These are phyloP conservation scores for Cytospora mali DNA, from an alignment of 2,329 filamentous ascomycete genomes.

Conservation along the genomic window DNA sequence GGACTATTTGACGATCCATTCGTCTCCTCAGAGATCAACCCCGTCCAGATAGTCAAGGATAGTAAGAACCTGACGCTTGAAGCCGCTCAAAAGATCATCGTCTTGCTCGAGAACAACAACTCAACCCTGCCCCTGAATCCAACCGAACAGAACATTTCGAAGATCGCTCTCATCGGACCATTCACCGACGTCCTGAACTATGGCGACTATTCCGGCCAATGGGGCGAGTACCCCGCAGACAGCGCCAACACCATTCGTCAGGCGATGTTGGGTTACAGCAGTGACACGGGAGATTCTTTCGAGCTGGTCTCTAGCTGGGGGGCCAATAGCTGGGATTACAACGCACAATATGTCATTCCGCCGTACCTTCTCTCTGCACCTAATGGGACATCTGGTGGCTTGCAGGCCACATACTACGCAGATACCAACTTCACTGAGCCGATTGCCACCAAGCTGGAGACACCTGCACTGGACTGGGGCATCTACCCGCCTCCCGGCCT, in stretches of 20 bases:
- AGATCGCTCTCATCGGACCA: slow-evolving; percentile 45
- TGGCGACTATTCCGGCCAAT: slow-evolving; percentile 47
- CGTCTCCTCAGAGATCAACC: slow-evolving; percentile 39
- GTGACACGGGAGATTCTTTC: slow-evolving; percentile 30
- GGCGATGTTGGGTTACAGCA: slow-evolving; percentile 38
- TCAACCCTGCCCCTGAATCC: slow-evolving; percentile 41
- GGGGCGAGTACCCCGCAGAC: slow-evolving; percentile 44
- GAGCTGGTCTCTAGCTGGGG: slow-evolving; percentile 46
- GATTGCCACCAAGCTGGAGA: slow-evolving; percentile 37
- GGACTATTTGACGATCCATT: slow-evolving; percentile 45
- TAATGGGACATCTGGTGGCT: slow-evolving; percentile 41
- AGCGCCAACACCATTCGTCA: slow-evolving; percentile 44
- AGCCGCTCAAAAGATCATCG: slow-evolving; percentile 46
- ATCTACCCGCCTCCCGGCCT: slow-evolving; percentile 46
- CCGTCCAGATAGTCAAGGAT: slow-evolving; percentile 39
- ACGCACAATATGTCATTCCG: slow-evolving; percentile 47
- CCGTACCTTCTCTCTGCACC: slow-evolving; percentile 42
- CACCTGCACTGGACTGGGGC: slow-evolving; percentile 47
- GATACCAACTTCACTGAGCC: slow-evolving; percentile 42
- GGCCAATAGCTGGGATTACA: slow-evolving; percentile 47
- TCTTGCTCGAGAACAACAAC: slow-evolving; percentile 46
- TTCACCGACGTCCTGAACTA: slow-evolving; percentile 47
- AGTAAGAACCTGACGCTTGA: slow-evolving; percentile 44
- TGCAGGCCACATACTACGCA: slow-evolving; percentile 45
- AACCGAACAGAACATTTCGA: slow-evolving; percentile 35